Evolutionary conservation across 306 rosid genomes (phyloP), one percentile per base, ranked within the genome.

Genomic region (Morella rubra): DNA sequence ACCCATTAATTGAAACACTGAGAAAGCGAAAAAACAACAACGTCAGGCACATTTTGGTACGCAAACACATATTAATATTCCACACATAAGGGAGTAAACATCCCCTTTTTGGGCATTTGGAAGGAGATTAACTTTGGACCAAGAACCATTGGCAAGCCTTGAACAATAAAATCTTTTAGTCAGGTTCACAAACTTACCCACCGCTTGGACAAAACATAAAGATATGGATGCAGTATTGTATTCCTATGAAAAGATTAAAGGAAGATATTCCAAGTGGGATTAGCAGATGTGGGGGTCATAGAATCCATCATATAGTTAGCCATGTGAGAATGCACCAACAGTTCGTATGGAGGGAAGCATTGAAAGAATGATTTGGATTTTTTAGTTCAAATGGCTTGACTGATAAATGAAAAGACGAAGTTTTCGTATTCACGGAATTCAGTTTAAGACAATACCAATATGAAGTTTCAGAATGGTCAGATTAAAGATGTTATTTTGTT

Each of bases 1-100:
- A 79, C 82, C 93, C 96, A 85, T 81, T 90, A 81, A 95, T 92
- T 32, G 98, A 95, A 59, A 95, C 83, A 84, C 97, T 95, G 93
- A 70, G 46, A 44, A 74, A 10, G 56, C 20, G 78, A 80, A 81
- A 58, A 47, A 55, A 73, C 22, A 19, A 40, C 55, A 15, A 18
- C 18, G 20, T 52, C 14, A 66, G 75, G 72, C 5, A 69, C 22
- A 49, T 46, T 66, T 72, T 72, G 60, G 71, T 42, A 65, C 27
- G 27, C 49, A 65, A n/a, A 66, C 16, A 66, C 16, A 2, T 3
- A 32, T 32, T 32, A 2, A 32, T 32, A 32, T 32, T 32, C 37
- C 44, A 24, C 27, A 18, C 67, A 60, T 60, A 24, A 60, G 12
- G 44, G 67, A 27, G 12, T 12, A 7, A 60, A 60, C 67, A 44